Percentiles rank a stretch among this genome's conserved stretches.
phyloP scores from a whole-genome alignment of 768 basidiomycete species.

The Pleurotus tuoliensis region DNA sequence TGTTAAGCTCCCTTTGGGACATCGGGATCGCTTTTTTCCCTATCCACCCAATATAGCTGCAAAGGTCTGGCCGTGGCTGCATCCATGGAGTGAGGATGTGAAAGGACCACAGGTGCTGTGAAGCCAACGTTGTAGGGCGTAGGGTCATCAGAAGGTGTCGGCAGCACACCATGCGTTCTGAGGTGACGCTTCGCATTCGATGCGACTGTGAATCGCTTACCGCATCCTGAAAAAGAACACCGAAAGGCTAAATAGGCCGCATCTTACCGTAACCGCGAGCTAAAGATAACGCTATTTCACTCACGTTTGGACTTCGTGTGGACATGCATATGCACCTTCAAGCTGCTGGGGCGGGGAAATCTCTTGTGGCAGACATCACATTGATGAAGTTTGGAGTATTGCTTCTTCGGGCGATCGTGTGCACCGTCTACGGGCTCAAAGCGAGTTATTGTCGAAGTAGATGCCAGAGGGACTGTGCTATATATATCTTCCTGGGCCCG shows the following conservation, averaged over 20 bases:
- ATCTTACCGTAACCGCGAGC: no score
- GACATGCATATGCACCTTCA: conserved; percentile 55
- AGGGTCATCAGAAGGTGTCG: conserved; percentile 8
- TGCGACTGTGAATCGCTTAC: conserved; percentile 70
- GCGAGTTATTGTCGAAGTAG: no score
- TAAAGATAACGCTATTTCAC: conserved; percentile 10
- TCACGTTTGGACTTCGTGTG: conserved; percentile 51
- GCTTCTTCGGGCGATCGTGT: neutral
- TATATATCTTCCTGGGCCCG: no score
- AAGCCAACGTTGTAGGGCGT: conserved; percentile 35
- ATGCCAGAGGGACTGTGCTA: no score
- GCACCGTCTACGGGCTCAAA: no score
- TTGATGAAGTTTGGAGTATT: conserved; percentile 45
- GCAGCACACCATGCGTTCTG: conserved; percentile 62
- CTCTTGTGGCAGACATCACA: conserved; percentile 46
- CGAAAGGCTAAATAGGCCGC: conserved; percentile 30
- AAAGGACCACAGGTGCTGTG: conserved; percentile 28
- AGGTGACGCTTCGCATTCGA: conserved; percentile 81
- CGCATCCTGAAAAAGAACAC: conserved; percentile 61
- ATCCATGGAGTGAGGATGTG: neutral
- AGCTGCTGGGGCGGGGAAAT: conserved; percentile 56
- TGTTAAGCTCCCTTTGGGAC: neutral
- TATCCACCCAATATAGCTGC: conserved; percentile 1
- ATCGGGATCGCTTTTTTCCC: neutral
- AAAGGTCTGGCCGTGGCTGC: neutral